Evolutionary conservation across 768 basidiomycete species (phyloP), one percentile per base, ranked within the genome.

Genomic region (Hygrocybe coccinea): DNA sequence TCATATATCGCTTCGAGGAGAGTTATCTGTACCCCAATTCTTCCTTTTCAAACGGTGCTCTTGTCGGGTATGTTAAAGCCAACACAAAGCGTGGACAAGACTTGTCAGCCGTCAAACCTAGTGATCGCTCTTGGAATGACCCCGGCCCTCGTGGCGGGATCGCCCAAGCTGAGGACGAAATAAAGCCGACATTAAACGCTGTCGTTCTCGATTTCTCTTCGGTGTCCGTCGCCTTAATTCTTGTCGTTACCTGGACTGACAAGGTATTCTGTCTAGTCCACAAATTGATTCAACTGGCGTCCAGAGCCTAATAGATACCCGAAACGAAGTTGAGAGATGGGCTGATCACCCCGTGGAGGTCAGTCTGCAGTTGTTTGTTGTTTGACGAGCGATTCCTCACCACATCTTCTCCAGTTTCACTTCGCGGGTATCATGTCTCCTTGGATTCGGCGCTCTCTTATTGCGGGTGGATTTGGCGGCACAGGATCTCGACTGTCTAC

Each of bases 91-190:
- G 89, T 50, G 93, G 91, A 19, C 81, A 78, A 63, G 89, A 95
- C 68, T 76, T 88, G 69, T 76, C 78, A 51, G 64, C 71, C n/a
- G 74, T 91, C 58, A 79, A 71, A 54, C 70, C 82, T 44, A 76
- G 79, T 58, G 92, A 95, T 67, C 83, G 94, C 41, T 81, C 91
- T 11, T 99, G 95, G 95, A 99, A 99, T 66, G 94, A 97, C 62
- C 85, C 90, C 9, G 91, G 91, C 24, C 89, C 89, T 17, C 62
- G 68, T 49, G 74, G 77, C 29, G 8, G 29, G 71, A 69, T 0
- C 73, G 64, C 0, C 38, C 79, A 76, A 57, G 70, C 63, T 46
- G 73, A 71, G 14, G 80, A 89, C 57, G 65, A 73, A 24, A 72
- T 70, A 62, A 83, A 79, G 64, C 91, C 95, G 0, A 65, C 74